Evolutionary conservation across 2,329 filamentous ascomycete species (phyloP), one percentile per base, ranked within the genome.

Genomic region (Polytolypa hystricis): DNA sequence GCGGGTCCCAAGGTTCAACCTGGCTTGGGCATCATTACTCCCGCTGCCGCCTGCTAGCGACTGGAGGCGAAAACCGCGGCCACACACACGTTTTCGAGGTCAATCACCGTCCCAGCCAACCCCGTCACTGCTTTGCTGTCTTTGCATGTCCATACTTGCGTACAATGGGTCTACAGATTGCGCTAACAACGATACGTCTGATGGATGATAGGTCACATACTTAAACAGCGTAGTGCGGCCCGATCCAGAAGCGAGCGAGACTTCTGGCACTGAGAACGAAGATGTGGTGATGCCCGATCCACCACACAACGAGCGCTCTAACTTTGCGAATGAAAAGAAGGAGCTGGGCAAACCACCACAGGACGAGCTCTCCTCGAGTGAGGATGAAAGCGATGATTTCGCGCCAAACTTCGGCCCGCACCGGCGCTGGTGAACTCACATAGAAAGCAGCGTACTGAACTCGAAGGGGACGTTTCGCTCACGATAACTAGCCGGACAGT

Each of bases 181-280:
- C n/a, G 21, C 21, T 25, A 25, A 25, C 21, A 7, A 25, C n/a
- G 7, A 25, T 25, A n/a, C 21, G n/a, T 25, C 21, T n/a, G 21
- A 25, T n/a, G 21, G 7, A 40, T 27, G 39, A 45, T 47, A 84
- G 79, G 66, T 85, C 36, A 74, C 76, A 19, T 83, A 81, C 57
- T 56, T 85, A 42, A 86, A 85, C 51, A 73, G 68, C 40, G 69
- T 82, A 29, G 78, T 84, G 40, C 82, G 82, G 79, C 81, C 81
- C 3, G 81, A 85, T 52, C 68, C 67, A 5, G 67, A 67, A 10
- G 62, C 64, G 8, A 52, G 55, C 4, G 62, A 25, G n/a, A n/a
- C 21, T 10, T 53, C 53, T 6, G 55, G 55, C 8, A 61, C 59
- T 4, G 59, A 58, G 0, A 60, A 48, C 14, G 49, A 51, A 14